phyloP scores from a whole-genome alignment of 1,284 basidiomycete species.

The Schizophyllum commune region DNA sequence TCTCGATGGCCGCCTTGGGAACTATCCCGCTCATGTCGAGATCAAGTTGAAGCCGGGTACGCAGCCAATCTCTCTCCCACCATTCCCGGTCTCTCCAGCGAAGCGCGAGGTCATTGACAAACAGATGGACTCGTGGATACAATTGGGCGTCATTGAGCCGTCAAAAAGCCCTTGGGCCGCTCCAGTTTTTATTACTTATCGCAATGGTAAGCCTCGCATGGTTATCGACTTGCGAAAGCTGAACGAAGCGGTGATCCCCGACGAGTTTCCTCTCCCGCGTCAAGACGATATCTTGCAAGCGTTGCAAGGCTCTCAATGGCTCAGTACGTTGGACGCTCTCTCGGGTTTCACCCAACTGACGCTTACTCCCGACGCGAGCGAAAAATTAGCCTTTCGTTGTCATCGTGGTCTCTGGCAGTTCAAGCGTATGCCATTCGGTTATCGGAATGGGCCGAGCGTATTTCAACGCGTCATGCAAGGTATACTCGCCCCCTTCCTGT shows the following conservation, averaged over 20 bases:
- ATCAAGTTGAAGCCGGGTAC: slow-evolving; percentile 9
- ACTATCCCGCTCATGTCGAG: not conserved
- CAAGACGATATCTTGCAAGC: slow-evolving; percentile 17
- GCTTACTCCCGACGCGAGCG: slow-evolving; percentile 1
- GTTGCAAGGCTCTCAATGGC: slow-evolving; percentile 16
- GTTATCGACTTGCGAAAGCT: slow-evolving; percentile 20
- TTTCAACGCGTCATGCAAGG: slow-evolving; percentile 27
- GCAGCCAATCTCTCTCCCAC: slow-evolving; percentile 15
- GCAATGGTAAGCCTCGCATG: slow-evolving; percentile 10
- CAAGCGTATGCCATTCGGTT: slow-evolving; percentile 25
- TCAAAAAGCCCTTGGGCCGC: not conserved
- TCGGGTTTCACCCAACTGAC: slow-evolving; percentile 9
- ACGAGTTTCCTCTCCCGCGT: slow-evolving; percentile 20
- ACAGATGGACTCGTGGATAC: not conserved
- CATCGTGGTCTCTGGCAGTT: slow-evolving; percentile 26
- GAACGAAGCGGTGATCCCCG: slow-evolving; percentile 16
- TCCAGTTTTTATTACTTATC: not conserved
- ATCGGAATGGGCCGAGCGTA: slow-evolving; percentile 23
- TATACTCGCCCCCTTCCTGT: slow-evolving; percentile 21
- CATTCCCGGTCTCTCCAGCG: slow-evolving; percentile 17
- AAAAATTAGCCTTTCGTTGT: slow-evolving; percentile 23
- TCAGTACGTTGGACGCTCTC: slow-evolving; percentile 9
- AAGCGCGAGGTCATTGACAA: too few relatives aligned
- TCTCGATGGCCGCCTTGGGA: not conserved
- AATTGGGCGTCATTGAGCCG: not conserved